Conservation (phyloP, 352 stramenopile species). For the Phytophthora idaei region DNA sequence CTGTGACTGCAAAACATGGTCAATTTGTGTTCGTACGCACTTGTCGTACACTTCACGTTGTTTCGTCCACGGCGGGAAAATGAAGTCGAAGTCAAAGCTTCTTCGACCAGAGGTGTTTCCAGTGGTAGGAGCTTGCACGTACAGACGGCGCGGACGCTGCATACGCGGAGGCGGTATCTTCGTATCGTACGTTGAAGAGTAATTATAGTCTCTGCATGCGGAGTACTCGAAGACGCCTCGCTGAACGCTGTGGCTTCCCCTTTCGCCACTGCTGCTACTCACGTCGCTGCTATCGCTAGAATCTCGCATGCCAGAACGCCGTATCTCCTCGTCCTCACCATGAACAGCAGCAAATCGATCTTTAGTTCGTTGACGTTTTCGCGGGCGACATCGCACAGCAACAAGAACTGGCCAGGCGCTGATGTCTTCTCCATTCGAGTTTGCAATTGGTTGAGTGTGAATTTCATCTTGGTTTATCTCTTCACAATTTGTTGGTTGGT, state of each 20-base stretch:
- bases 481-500: not conserved
- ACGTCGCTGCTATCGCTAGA: conserved; percentile 18
- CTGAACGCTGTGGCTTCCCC: conserved; percentile 18
- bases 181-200: conserved; percentile 17
- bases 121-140: conserved; percentile 25
- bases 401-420: conserved; percentile 50
- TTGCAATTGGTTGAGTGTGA: not conserved
- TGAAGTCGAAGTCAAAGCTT: conserved; percentile 70
- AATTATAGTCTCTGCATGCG: conserved; percentile 11
- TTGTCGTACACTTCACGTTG: conserved; percentile 60
- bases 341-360: conserved; percentile 5
- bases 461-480: not conserved
- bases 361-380: conserved; percentile 27
- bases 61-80: conserved; percentile 57
- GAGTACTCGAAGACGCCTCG: conserved; percentile 41
- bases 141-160: conserved; percentile 31
- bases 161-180: conserved; percentile 26
- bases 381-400: conserved; percentile 57
- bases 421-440: conserved; percentile 7
- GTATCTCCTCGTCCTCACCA: conserved; percentile 14
- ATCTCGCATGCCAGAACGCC: conserved; percentile 1
- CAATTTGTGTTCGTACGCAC: conserved; percentile 45
- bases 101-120: conserved; percentile 28
- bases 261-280: conserved; percentile 22
- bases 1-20: conserved; percentile 45